These are phyloP conservation scores for Trifolium repens DNA, from an alignment of 306 rosid genomes.

Conservation along the genomic window DNA sequence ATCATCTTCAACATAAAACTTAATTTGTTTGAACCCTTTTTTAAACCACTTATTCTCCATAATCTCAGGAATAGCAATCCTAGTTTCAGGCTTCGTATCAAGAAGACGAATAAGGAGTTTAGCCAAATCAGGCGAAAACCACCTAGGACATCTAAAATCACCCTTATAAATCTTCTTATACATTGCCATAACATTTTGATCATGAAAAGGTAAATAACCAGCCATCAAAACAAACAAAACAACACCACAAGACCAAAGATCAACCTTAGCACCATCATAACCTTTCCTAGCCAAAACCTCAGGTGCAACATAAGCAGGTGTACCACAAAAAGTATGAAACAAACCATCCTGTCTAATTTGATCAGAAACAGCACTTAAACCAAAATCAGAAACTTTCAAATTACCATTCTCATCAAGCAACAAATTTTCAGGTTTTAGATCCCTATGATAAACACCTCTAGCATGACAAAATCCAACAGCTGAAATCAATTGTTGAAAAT, in stretches of 20 bases:
- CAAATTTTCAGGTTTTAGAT: constrained; percentile 85
- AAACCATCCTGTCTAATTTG: constrained; percentile 87
- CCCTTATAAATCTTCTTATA: constrained; percentile 89
- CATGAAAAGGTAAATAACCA: constrained; percentile 88
- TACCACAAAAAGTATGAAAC: constrained; percentile 93
- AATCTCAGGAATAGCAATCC: constrained; percentile 76
- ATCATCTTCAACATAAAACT: constrained; percentile 88
- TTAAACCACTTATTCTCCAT: constrained; percentile 94
- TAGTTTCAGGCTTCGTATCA: constrained; percentile 70
- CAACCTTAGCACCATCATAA: constrained; percentile 85
- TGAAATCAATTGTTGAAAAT: constrained; percentile 84
- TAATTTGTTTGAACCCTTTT: constrained; percentile 82
- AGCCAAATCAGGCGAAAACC: constrained; percentile 78
- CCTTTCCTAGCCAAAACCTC: constrained; percentile 86
- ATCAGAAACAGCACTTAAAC: constrained; percentile 85
- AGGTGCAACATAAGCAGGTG: constrained; percentile 96
- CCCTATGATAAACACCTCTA: constrained; percentile 86
- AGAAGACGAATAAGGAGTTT: constrained; percentile 60
- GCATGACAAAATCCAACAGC: constrained; percentile 92
- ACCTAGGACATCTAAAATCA: constrained; percentile 80
- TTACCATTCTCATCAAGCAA: constrained; percentile 79
- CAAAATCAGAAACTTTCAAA: constrained; percentile 88
- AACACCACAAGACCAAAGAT: constrained; percentile 94
- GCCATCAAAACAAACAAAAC: constrained; percentile 90
- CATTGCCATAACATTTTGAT: constrained; percentile 89